Evolutionary conservation across 257 asterid genomes (phyloP).

Genomic region (Capsicum rhomboideum): DNA sequence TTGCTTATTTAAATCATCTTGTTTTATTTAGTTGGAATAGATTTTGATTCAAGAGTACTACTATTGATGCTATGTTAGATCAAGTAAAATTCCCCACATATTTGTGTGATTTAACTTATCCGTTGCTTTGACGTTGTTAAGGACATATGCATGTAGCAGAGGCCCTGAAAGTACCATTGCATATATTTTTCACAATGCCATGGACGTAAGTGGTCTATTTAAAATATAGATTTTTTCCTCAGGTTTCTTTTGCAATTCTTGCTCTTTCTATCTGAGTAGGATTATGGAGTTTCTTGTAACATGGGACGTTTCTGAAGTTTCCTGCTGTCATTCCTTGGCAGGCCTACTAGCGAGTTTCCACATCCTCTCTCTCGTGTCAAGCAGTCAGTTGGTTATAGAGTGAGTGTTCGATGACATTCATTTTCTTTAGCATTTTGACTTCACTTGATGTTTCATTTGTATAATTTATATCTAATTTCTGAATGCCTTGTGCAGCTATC

Average conservation of each 20-base stretch:
- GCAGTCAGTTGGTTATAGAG: constrained; percentile 71
- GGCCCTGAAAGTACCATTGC: constrained; percentile 76
- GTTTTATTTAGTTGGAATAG: background rate
- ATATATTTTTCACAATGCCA: constrained; percentile 92
- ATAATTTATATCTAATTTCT: background rate
- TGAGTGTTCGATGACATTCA: constrained; percentile 27
- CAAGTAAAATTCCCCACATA: background rate
- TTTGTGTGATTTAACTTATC: background rate
- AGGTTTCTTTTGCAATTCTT: background rate
- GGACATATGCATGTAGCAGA: constrained; percentile 92
- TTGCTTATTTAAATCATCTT: background rate
- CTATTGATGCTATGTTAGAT: background rate
- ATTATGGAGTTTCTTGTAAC: background rate
- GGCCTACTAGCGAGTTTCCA: constrained; percentile 87
- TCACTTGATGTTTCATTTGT: background rate
- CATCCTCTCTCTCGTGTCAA: constrained; percentile 95
- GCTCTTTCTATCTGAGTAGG: background rate
- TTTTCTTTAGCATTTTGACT: constrained; percentile 8
- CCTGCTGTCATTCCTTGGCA: constrained; percentile 18
- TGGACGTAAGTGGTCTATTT: constrained; percentile 70
- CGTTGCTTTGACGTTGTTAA: constrained; percentile 16
- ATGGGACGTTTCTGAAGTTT: background rate
- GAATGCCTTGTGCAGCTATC: constrained; percentile 47
- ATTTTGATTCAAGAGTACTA: background rate
- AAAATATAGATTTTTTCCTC: background rate